Evolutionary conservation across 2,329 filamentous ascomycete genomes (phyloP), one percentile per base, ranked within the genome.

Genomic region (Penicillium olsonii): DNA sequence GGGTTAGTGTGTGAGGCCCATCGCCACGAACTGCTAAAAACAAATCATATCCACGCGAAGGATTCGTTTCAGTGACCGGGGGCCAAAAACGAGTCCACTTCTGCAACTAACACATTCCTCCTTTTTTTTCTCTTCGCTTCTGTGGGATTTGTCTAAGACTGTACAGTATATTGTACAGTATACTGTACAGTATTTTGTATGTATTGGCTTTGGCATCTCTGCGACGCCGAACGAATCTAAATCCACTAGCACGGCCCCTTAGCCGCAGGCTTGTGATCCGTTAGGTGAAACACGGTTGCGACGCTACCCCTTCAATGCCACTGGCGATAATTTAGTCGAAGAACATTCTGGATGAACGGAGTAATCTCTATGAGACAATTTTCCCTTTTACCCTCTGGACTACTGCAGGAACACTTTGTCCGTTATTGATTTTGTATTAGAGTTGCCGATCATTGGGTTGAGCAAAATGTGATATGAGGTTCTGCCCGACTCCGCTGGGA

Each of bases 211-310:
- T 6, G 3, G 4, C 14, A 7, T 34, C n/a, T 12, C 14, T 53
- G 40, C 37, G 11, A 41, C 46, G 19, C 51, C 42, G 42, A 53
- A 48, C 37, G 47, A 29, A 48, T 22, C 42, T 35, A 39, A 45
- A 26, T 22, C 42, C 15, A 45, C 45, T 51, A 20, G 45, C 45
- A 40, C 20, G 31, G 41, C 39, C 45, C 29, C 34, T 27, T 24
- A 37, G 37, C 41, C 6, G n/a, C n/a, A n/a, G n/a, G n/a, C 19
- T 12, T 29, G 15, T 31, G 43, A 42, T 37, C 27, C 2, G 29
- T 44, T 12, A 52, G 48, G 53, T 66, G 63, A 66, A 65, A 66
- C 63, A 59, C 63, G 57, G 50, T 52, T 57, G 52, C 34, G 49
- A 58, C 52, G 46, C 45, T 39, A 47, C 47, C 44, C 44, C 47